Conservation (phyloP, 192 early-diverging fungal species). For the Backusella morwellensis region DNA sequence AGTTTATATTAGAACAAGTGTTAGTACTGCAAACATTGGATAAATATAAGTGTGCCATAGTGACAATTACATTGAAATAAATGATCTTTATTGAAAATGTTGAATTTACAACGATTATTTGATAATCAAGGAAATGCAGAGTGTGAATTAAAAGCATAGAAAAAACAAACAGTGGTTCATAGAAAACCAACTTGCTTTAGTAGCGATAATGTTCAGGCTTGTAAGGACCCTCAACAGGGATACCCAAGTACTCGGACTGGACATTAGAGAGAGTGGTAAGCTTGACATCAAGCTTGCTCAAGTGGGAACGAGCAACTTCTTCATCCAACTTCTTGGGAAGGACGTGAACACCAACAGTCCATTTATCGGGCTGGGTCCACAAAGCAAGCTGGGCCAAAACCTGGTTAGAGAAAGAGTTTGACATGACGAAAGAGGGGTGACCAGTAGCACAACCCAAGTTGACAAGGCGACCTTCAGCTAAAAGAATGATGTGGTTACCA, state of each 20-base stretch:
- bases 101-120: background rate
- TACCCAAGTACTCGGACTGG: slow-evolving; percentile 76
- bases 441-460: slow-evolving; percentile 99
- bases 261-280: slow-evolving; percentile 74
- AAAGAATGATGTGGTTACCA: slow-evolving; percentile 93
- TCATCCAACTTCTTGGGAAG: slow-evolving; percentile 99
- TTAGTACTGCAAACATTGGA: background rate
- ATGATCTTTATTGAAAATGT: background rate
- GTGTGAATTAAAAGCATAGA: background rate
- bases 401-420: slow-evolving; percentile 99
- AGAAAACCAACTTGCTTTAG: slow-evolving; percentile 35
- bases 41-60: background rate
- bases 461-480: slow-evolving; percentile 98
- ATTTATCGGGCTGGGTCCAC: slow-evolving; percentile 87
- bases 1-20: background rate
- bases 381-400: slow-evolving; percentile 97
- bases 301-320: slow-evolving; percentile 95
- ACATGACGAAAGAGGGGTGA: slow-evolving; percentile 99
- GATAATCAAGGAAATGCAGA: background rate
- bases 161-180: background rate
- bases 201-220: slow-evolving; percentile 98
- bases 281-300: slow-evolving; percentile 94
- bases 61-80: background rate
- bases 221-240: slow-evolving; percentile 85
- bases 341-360: slow-evolving; percentile 96